phyloP scores from a whole-genome alignment of 139 green algal species.

The Tetradesmus obliquus region DNA sequence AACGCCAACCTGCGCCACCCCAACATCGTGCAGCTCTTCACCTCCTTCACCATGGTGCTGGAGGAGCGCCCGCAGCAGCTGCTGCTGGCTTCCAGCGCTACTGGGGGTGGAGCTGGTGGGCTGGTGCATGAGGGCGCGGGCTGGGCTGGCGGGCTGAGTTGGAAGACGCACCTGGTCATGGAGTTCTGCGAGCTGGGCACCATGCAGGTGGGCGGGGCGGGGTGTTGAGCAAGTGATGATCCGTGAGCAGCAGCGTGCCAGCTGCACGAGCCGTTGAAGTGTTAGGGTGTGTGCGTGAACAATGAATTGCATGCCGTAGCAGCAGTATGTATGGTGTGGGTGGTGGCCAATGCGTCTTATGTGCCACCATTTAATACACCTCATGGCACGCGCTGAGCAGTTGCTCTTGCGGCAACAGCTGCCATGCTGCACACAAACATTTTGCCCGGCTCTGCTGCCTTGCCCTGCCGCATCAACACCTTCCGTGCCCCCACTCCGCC shows the following conservation, averaged over 20 bases:
- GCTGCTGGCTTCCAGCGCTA: background rate
- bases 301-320: no score
- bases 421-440: no score
- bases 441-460: no score
- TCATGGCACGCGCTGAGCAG: no score
- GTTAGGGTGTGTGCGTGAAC: no score
- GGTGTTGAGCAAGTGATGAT: background rate
- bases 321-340: no score
- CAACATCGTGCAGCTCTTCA: constrained; percentile 52
- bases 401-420: no score
- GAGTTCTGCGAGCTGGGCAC: constrained; percentile 47
- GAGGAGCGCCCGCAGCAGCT: background rate
- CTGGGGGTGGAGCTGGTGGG: background rate
- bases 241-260: background rate
- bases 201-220: constrained; percentile 35
- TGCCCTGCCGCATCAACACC: no score
- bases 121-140: background rate
- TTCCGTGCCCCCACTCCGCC: no score
- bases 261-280: background rate
- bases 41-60: constrained; percentile 41
- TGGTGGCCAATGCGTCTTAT: no score
- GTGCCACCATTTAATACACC: no score
- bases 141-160: constrained; percentile 3
- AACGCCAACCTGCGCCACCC: constrained; percentile 51
- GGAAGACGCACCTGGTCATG: constrained; percentile 51